Base-by-base conservation (phyloP, 352 stramenopile genomes). In the Globisporangium paddicum region DNA sequence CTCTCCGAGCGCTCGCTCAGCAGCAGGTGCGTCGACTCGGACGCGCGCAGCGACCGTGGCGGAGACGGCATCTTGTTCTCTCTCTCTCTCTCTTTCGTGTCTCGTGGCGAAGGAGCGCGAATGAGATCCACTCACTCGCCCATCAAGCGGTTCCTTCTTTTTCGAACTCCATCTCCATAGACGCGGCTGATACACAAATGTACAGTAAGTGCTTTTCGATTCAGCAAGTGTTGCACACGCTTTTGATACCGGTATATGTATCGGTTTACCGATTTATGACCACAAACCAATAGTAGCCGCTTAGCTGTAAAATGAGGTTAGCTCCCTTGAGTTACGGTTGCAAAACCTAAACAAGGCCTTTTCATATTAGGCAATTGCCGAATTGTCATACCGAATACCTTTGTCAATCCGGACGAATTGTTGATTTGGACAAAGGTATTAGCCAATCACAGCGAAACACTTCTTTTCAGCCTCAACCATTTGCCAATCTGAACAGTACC, bases 271-370 rank as follows among this genome's bases (percentile, higher is more conserved):
- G n/a, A n/a, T n/a, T n/a, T n/a, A n/a, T n/a, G n/a, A n/a, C n/a
- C n/a, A n/a, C n/a, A n/a, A n/a, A n/a, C n/a, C n/a, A n/a, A n/a
- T n/a, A n/a, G n/a, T n/a, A n/a, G n/a, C n/a, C n/a, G n/a, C n/a
- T n/a, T n/a, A n/a, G n/a, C 0, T 6, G 25, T 35, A 21, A 14
- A 44, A 2, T 13, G 5, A 35, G 34, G 49, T 14, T 16, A 9
- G 34, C 18, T 34, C 2, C 32, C 49, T 46, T 4, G 13, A 2
- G 2, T 35, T 35, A 56, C 11, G 6, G 32, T 55, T 40, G 23
- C 21, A 35, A 57, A 47, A 57, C 50, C 47, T 57, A 34, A 57
- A 57, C 50, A 21, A 57, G n/a, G n/a, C n/a, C n/a, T n/a, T n/a
- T n/a, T n/a, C n/a, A n/a, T n/a, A n/a, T n/a, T n/a, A n/a, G n/a